Evolutionary conservation across 2,329 filamentous ascomycete species (phyloP), one percentile per base, ranked within the genome.

Genomic region (Beauveria scarabaeidicola): DNA sequence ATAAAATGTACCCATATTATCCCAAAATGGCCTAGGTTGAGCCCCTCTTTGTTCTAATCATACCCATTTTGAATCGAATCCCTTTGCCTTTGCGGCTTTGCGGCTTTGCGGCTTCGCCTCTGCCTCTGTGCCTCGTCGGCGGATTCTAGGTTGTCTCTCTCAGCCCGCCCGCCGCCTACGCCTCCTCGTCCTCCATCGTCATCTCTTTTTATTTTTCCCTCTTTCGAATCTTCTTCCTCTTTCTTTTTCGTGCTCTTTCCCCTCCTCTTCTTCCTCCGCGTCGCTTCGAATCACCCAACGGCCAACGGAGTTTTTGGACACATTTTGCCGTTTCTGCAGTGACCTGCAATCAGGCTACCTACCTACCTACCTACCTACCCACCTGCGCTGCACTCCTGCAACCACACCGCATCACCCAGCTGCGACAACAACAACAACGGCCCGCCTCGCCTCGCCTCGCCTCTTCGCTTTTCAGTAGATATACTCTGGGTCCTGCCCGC

Each of bases 321-420:
- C 44, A 40, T 58, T 21, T 52, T 11, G 38, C 19, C 56, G 46
- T 58, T 58, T 58, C 55, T 58, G 46, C 46, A 58, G 55, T 47
- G 46, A 58, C 55, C 38, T 58, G 55, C 25, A 23, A 36, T 52
- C 21, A 19, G 11, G 51, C 36, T 43, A n/a, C 36, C 23, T n/a
- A n/a, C n/a, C n/a, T n/a, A n/a, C n/a, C n/a, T 21, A 11, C 25
- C 23, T 6, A 29, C 9, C 36, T 43, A 36, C 13, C 41, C 53
- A 43, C 29, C n/a, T 9, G n/a, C 40, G 11, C 21, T 44, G 25
- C 41, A 50, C 25, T 21, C 10, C 32, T 50, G 46, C 54, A 50
- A 51, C 46, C 55, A 58, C 55, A 58, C 55, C 55, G 55, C 55
- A 58, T 48, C 54, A 19, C 54, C 44, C 41, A 23, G 21, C 55